These are phyloP conservation scores for Euphrasia arctica DNA, from an alignment of 305 asterid species.

Conservation along the genomic window DNA sequence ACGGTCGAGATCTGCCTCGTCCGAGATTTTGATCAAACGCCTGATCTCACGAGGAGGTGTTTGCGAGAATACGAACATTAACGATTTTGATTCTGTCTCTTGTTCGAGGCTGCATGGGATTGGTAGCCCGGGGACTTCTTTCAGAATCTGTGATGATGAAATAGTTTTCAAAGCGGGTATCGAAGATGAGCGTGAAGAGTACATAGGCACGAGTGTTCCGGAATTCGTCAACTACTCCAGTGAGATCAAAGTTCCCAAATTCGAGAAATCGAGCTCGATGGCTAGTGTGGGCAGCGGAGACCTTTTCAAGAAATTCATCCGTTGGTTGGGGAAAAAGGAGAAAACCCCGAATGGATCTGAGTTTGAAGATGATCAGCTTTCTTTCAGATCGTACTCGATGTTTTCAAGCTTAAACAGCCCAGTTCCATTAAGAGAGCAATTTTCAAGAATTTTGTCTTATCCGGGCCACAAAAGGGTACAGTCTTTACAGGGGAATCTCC, in stretches of 20 bases:
- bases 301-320: constrained; percentile 51
- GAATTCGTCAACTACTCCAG: constrained; percentile 41
- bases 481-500: constrained; percentile 26
- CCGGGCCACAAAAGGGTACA: constrained; percentile 48
- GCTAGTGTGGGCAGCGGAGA: constrained; percentile 23
- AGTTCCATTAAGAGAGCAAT: constrained; percentile 66
- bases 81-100: constrained; percentile 44
- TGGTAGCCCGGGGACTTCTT: constrained; percentile 80
- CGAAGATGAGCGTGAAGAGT: constrained; percentile 27
- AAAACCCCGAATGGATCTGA: constrained; percentile 16
- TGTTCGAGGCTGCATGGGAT: constrained; percentile 57
- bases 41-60: constrained; percentile 74
- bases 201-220: constrained; percentile 26
- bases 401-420: constrained; percentile 31
- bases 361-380: constrained; percentile 33
- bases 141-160: constrained; percentile 67
- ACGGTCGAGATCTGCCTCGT: constrained; percentile 53
- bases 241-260: constrained; percentile 37
- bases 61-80: constrained; percentile 28
- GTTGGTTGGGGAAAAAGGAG: constrained; percentile 42
- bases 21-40: constrained; percentile 61
- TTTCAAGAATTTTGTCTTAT: constrained; percentile 40
- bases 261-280: constrained; percentile 34
- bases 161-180: constrained; percentile 54
- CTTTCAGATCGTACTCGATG: constrained; percentile 30